Evolutionary conservation across 164 flowering plant genomes (phyloP).

Genomic region (Stephania cephalantha): DNA sequence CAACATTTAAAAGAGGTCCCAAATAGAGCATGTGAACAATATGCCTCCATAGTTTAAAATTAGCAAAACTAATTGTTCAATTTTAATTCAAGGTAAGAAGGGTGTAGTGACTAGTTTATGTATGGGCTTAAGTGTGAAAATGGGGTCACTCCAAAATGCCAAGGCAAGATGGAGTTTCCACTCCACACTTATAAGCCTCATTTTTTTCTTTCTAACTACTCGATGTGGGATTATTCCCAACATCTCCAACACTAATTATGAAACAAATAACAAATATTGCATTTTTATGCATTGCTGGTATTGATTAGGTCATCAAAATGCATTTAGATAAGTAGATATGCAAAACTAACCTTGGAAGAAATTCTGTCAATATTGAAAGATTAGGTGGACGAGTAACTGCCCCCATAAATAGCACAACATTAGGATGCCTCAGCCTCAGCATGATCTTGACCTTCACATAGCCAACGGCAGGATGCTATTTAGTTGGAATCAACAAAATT

Average conservation of each 20-base stretch:
- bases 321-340: neutral
- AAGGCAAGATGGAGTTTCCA: no score
- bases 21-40: neutral
- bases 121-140: no score
- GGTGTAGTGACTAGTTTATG: no score
- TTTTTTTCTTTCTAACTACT: no score
- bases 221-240: no score
- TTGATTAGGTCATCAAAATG: no score
- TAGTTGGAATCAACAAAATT: no score
- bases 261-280: neutral
- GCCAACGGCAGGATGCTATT: constrained; percentile 9
- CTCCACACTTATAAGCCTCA: no score
- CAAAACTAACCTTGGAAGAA: constrained; percentile 64
- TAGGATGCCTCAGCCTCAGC: constrained; percentile 94
- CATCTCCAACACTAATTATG: neutral
- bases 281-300: neutral
- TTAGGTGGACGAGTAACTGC: constrained; percentile 92
- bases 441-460: constrained; percentile 70
- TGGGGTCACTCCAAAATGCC: no score
- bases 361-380: constrained; percentile 92
- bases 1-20: neutral
- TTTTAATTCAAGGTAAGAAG: no score
- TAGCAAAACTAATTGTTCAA: neutral
- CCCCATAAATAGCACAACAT: constrained; percentile 99
- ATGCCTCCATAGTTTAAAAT: neutral